Evolutionary conservation across 176 grass and related monocot species (phyloP), one percentile per base, ranked within the genome.

Genomic region (Juncus inflexus): DNA sequence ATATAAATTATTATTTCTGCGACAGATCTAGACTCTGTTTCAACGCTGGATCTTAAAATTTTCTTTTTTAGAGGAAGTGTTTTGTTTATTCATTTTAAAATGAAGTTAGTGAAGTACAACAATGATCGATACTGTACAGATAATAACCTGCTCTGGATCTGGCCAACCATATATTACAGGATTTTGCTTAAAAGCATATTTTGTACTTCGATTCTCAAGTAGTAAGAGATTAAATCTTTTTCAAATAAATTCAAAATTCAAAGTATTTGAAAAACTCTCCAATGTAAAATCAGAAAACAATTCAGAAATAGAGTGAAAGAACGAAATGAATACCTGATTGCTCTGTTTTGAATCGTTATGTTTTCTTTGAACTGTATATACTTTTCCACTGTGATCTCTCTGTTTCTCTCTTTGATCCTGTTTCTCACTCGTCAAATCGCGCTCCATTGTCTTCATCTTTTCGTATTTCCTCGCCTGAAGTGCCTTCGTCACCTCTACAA

Each of bases 401-500:
- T 45, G 53, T 19, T 19, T 59, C 38, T 59, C 68, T 45, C 58
- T 43, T 47, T 45, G 38, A 16, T 71, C 40, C n/a, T n/a, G 68
- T 58, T 36, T 43, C 15, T 70, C 67, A 47, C 41, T 66, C 74
- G 74, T 78, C 80, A 80, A 72, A 72, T 83, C 84, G 78, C 37
- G 75, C 89, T 74, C 73, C 78, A 83, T 67, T 60, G 80, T 87
- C 89, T 75, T 83, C 83, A 90, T 77, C 83, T 99, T 99, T 65
- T 99, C 95, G 58, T 74, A 52, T 65, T 94, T 84, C 76, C 95
- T 84, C 57, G 81, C 85, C 49, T 61, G 77, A 39, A 99, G 71
- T 77, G 95, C 95, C 68, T 87, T 90, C 5, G 78, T 90, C 58
- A 99, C 95, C 65, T 99, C 95, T 99, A 83, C 67, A 11, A 36